Evolutionary conservation across 768 basidiomycete genomes (phyloP).

Genomic region (Tricholoma bakamatsutake): DNA sequence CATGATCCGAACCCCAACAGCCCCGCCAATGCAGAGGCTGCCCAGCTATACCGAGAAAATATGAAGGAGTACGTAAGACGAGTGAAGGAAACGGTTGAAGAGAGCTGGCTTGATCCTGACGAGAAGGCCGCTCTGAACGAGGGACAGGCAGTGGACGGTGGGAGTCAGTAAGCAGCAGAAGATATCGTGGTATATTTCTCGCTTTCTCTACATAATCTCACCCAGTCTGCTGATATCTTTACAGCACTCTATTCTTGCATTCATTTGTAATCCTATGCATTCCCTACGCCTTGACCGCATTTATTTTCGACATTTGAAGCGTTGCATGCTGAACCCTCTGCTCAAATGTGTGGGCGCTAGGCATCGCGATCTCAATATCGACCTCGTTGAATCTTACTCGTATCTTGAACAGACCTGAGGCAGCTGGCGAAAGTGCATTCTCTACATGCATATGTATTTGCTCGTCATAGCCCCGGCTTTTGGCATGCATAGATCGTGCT

Average conservation of each 20-base stretch:
- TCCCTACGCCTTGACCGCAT: background rate
- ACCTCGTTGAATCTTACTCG: no score
- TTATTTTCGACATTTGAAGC: no score
- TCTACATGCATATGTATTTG: no score
- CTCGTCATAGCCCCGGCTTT: no score
- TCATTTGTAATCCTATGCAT: background rate
- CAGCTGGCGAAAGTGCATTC: no score
- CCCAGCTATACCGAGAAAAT: conserved; percentile 93
- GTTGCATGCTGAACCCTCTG: no score
- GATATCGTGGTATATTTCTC: background rate
- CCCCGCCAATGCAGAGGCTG: conserved; percentile 97
- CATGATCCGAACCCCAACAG: conserved; percentile 99
- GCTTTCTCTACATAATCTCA: background rate
- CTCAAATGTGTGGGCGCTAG: no score
- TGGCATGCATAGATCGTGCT: no score
- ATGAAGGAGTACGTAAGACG: conserved; percentile 97
- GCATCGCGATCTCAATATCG: no score
- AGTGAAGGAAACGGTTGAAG: conserved; percentile 91
- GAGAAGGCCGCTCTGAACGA: conserved; percentile 33
- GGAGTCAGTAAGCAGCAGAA: background rate
- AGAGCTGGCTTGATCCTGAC: conserved; percentile 90
- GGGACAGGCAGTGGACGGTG: background rate
- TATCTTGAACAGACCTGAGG: no score
- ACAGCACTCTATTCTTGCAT: background rate
- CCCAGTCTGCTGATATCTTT: background rate